Evolutionary conservation across 345 rosid genomes (phyloP).

Genomic region (Salix suchowensis): DNA sequence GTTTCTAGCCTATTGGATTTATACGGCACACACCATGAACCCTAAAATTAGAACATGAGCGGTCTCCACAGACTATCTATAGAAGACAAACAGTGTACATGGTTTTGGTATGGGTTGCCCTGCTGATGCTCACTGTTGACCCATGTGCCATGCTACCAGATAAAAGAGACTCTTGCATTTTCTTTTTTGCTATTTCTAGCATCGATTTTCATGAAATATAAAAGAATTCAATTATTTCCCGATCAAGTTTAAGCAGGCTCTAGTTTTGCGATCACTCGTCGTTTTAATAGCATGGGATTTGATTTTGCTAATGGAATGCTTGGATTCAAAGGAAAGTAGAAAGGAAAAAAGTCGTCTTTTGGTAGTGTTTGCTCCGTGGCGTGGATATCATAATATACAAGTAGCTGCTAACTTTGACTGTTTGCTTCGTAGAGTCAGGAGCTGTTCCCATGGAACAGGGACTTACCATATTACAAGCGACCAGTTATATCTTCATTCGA

Average conservation of each 20-base stretch:
- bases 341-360: background rate
- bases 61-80: background rate
- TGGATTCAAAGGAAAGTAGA: background rate
- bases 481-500: background rate
- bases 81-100: background rate
- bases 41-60: slow-evolving; percentile 12
- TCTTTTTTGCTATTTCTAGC: no score
- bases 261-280: no score
- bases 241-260: no score
- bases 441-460: slow-evolving; percentile 5
- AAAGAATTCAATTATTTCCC: no score
- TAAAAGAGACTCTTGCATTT: no score
- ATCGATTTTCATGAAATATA: no score
- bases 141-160: slow-evolving; percentile 30
- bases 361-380: background rate
- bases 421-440: background rate
- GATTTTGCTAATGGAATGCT: background rate
- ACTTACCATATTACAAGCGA: background rate
- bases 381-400: background rate
- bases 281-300: no score
- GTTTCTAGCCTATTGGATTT: background rate
- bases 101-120: background rate
- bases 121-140: slow-evolving; percentile 25
- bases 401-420: slow-evolving; percentile 29
- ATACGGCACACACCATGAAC: background rate